phyloP scores from a whole-genome alignment of 2,329 filamentous ascomycete species.

The Colletotrichum horii region DNA sequence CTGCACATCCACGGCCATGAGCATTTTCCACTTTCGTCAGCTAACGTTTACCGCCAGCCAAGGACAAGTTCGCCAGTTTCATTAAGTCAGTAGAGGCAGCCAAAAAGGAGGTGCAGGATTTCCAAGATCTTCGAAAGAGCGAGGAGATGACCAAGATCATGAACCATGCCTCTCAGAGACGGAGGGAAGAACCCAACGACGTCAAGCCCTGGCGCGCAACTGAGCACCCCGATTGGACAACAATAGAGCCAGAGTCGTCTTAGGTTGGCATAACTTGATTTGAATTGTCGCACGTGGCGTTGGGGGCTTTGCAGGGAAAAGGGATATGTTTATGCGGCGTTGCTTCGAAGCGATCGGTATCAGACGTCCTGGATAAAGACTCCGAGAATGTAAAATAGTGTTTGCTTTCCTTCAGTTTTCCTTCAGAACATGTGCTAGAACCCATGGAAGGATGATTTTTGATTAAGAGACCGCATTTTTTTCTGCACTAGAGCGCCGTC shows the following conservation, averaged over 20 bases:
- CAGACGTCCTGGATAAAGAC: background rate
- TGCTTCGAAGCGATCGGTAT: background rate
- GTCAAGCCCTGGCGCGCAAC: constrained; percentile 65
- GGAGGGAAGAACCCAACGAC: constrained; percentile 56
- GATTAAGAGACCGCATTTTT: background rate
- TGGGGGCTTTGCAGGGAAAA: background rate
- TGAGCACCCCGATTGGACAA: constrained; percentile 63
- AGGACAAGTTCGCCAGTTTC: constrained; percentile 52
- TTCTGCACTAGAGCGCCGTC: background rate
- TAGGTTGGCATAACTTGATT: background rate
- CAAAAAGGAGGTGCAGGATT: constrained; percentile 56
- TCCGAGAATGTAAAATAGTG: background rate
- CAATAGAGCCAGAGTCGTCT: background rate
- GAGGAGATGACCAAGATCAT: constrained; percentile 55
- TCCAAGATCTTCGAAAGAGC: constrained; percentile 50
- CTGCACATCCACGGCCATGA: background rate
- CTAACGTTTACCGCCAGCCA: constrained; percentile 45
- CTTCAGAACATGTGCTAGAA: background rate
- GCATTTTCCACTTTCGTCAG: background rate
- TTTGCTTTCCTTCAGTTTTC: background rate
- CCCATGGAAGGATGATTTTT: background rate
- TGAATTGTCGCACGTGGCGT: background rate
- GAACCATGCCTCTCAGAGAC: constrained; percentile 57
- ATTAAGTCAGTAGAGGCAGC: constrained; percentile 52
- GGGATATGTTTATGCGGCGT: background rate